These are phyloP conservation scores for Botryosphaeria dothidea DNA, from an alignment of 2,329 filamentous ascomycete species.

Conservation along the genomic window DNA sequence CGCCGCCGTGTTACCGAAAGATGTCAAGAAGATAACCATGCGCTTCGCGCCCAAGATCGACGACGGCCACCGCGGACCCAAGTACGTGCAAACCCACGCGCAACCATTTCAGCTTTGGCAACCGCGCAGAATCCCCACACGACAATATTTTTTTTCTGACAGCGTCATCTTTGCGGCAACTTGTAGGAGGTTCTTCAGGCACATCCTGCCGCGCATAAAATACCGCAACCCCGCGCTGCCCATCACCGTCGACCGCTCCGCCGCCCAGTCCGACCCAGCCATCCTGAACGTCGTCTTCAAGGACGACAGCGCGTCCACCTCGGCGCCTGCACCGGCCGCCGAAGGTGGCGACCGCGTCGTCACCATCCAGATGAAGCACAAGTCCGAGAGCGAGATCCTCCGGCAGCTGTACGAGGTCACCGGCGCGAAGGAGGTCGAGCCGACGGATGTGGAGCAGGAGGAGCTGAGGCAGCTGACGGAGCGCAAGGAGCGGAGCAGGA, in stretches of 20 bases:
- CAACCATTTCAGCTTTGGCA: slow-evolving; percentile 4
- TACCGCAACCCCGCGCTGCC: slow-evolving; percentile 87
- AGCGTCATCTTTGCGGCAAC: neutral
- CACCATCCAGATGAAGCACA: slow-evolving; percentile 60
- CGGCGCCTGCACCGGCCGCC: slow-evolving; percentile 24
- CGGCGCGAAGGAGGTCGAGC: slow-evolving; percentile 57
- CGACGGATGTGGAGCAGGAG: slow-evolving; percentile 60
- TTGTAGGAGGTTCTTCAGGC: slow-evolving; percentile 81
- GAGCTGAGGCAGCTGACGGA: slow-evolving; percentile 62
- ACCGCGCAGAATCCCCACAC: slow-evolving; percentile 25
- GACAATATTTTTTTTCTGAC: slow-evolving; percentile 11
- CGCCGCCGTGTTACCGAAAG: slow-evolving; percentile 75
- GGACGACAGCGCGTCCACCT: slow-evolving; percentile 36
- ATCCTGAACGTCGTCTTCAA: slow-evolving; percentile 63
- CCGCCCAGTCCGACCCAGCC: slow-evolving; percentile 53
- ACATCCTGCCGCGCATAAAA: slow-evolving; percentile 82
- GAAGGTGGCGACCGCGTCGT: slow-evolving; percentile 34
- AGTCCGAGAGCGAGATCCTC: slow-evolving; percentile 63
- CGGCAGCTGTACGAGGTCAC: slow-evolving; percentile 63
- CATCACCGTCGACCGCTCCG: slow-evolving; percentile 76
- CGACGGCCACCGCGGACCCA: slow-evolving; percentile 71
- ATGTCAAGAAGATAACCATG: slow-evolving; percentile 74
- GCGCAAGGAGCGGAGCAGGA: slow-evolving; percentile 50
- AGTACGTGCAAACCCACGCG: slow-evolving; percentile 47
- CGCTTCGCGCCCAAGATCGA: slow-evolving; percentile 65